These are phyloP conservation scores for Abrus precatorius DNA, from an alignment of 306 rosid species.

Conservation along the genomic window DNA sequence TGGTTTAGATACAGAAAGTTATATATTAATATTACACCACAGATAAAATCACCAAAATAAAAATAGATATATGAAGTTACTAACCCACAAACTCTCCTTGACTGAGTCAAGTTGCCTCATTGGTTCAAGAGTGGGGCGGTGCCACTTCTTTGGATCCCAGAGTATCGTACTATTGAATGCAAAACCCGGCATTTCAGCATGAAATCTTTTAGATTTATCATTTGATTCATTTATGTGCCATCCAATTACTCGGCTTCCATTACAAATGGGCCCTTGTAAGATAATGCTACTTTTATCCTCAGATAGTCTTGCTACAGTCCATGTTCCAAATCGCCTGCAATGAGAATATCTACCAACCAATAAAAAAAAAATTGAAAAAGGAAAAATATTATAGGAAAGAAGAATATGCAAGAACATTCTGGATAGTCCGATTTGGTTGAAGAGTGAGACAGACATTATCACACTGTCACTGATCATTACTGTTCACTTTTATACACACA, in stretches of 20 bases:
- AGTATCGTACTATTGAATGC: constrained; percentile 93
- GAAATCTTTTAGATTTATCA: constrained; percentile 65
- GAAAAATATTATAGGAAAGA: background rate
- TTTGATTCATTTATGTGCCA: constrained; percentile 75
- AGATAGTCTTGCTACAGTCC: constrained; percentile 73
- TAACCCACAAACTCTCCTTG: constrained; percentile 70
- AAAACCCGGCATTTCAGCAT: constrained; percentile 81
- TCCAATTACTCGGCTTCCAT: constrained; percentile 83
- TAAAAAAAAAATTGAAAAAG: background rate
- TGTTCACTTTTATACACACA: background rate
- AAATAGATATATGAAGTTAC: constrained; percentile 47
- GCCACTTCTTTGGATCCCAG: constrained; percentile 90
- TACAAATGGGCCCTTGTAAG: constrained; percentile 83
- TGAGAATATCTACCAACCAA: constrained; percentile 30
- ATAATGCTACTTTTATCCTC: constrained; percentile 52
- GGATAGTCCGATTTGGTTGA: constrained; percentile 31
- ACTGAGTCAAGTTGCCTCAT: constrained; percentile 74
- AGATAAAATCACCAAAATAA: constrained; percentile 15
- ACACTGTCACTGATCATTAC: background rate
- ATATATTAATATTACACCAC: background rate
- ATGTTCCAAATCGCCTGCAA: constrained; percentile 88
- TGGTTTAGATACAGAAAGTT: constrained; percentile 17
- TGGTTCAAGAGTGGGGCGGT: constrained; percentile 75
- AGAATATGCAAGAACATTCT: background rate
- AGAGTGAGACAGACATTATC: background rate